Base-by-base conservation (phyloP, 257 asterid genomes). In the Nicotiana benthamiana region DNA sequence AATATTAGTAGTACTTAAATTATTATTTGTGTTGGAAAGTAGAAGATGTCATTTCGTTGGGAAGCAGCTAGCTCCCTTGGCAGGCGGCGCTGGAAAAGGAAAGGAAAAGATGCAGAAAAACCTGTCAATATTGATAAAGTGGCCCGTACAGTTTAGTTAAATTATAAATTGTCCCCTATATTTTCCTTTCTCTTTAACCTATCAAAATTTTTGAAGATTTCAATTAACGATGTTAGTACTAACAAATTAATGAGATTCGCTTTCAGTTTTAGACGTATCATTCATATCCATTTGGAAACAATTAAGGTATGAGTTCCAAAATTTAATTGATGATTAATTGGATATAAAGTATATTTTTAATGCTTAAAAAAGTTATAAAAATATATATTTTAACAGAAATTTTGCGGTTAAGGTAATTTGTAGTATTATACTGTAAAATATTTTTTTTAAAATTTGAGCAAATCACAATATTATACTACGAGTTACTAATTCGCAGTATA, bases 1-100 rank as follows among this genome's bases (percentile, higher is more conserved):
- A 60, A 30, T 65, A 32, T 18, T 24, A 22, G 0, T 32, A 32
- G 36, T 4, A 32, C 36, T 32, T 32, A 32, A 32, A 32, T 32
- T 32, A 46, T 24, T 46, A 48, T 48, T 64, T 12, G 40, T 24
- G 78, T 72, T 72, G 61, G 60, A 72, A 72, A 46, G 40, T 46
- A 24, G 8, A 72, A 13, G 51, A 24, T 46, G 24, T 22, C 51
- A 72, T 72, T 48, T 65, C 9, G 9, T 15, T 17, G 26, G 26
- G 75, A 32, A 74, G 78, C 60, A 74, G 26, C 26, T 74, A 24
- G 20, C 15, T 48, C 16, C 78, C 78, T 9, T 2, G 61, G 57
- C 26, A 24, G 78, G 43, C 61, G 78, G 78, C 78, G 78, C 61
- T 48, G 26, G 61, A 74, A 74, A 48, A 48, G 78, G 61, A 72